Percentiles rank a stretch among this genome's conserved stretches.
These are phyloP conservation scores for Rhinocladiella similis DNA, from an alignment of 2,329 filamentous ascomycete genomes.

Conservation along the genomic window DNA sequence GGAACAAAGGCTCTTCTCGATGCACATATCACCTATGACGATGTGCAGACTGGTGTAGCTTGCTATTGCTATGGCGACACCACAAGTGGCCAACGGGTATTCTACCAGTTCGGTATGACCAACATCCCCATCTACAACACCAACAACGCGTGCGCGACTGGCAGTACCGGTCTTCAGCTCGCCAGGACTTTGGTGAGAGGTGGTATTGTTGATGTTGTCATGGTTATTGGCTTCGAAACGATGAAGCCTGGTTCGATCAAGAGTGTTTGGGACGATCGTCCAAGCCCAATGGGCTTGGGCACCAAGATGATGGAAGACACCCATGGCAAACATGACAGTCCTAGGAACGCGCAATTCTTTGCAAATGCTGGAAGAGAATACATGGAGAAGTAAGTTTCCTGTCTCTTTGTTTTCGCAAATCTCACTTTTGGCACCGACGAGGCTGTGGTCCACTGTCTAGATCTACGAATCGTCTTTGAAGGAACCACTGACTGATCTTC, in stretches of 20 bases:
- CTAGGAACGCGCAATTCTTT: constrained; percentile 88
- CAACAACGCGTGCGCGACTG: constrained; percentile 97
- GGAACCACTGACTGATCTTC: too few relatives aligned
- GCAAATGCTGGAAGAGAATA: constrained; percentile 92
- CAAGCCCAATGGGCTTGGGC: constrained; percentile 73
- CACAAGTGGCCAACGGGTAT: constrained; percentile 91
- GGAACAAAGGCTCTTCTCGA: constrained; percentile 51
- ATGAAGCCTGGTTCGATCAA: constrained; percentile 89
- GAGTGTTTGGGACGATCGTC: constrained; percentile 79
- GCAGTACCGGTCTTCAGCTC: constrained; percentile 83
- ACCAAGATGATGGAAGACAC: constrained; percentile 79
- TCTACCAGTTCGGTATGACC: constrained; percentile 99
- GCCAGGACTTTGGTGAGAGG: constrained; percentile 75
- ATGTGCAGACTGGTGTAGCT: constrained; percentile 88
- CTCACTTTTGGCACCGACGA: too few relatives aligned
- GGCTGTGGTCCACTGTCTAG: too few relatives aligned
- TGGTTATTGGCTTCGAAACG: constrained; percentile 97
- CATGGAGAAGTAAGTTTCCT: constrained; percentile 73
- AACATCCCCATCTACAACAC: constrained; percentile 89
- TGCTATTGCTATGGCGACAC: constrained; percentile 98
- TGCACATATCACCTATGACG: constrained; percentile 92
- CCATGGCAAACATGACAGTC: constrained; percentile 75
- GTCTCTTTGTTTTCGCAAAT: not conserved
- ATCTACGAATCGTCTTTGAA: too few relatives aligned
- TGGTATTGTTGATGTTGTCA: constrained; percentile 80